These are phyloP conservation scores for Pseudocercospora pini-densiflorae DNA, from an alignment of 2,329 filamentous ascomycete species.

Conservation along the genomic window DNA sequence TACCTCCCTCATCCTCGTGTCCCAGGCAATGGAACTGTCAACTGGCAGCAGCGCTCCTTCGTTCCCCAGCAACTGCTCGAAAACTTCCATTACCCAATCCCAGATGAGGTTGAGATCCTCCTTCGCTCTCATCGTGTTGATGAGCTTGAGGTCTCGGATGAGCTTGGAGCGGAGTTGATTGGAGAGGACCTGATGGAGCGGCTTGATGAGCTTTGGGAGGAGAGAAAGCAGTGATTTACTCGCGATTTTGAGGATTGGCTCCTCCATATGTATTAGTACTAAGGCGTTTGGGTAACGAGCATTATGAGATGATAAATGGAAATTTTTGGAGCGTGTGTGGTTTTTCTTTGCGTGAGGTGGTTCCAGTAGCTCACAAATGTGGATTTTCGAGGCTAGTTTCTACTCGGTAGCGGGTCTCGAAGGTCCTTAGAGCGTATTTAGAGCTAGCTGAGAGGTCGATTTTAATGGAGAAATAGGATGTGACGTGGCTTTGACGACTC, in stretches of 20 bases:
- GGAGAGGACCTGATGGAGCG: conserved; percentile 30
- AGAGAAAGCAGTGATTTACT: not conserved
- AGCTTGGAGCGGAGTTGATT: conserved; percentile 28
- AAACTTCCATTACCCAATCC: conserved; percentile 32
- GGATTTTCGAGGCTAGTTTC: not conserved
- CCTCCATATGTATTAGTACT: not conserved
- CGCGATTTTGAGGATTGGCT: too few relatives aligned
- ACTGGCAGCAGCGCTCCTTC: conserved; percentile 47
- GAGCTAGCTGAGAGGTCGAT: too few relatives aligned
- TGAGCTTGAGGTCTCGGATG: conserved; percentile 28
- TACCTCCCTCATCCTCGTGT: conserved; percentile 51
- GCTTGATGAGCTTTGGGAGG: conserved; percentile 19
- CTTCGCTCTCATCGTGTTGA: conserved; percentile 24
- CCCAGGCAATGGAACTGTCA: conserved; percentile 44
- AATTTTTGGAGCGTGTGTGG: not conserved
- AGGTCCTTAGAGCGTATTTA: not conserved
- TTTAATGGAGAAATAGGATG: too few relatives aligned
- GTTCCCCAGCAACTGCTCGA: conserved; percentile 47
- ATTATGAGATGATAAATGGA: not conserved
- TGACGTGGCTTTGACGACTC: too few relatives aligned
- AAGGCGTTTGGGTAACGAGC: not conserved
- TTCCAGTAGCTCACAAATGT: not conserved
- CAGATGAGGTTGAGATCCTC: conserved; percentile 23
- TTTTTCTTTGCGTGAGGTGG: not conserved
- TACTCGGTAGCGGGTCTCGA: not conserved